Base-by-base conservation (phyloP, 208 protist species). In the Wallacemonas sp. region DNA sequence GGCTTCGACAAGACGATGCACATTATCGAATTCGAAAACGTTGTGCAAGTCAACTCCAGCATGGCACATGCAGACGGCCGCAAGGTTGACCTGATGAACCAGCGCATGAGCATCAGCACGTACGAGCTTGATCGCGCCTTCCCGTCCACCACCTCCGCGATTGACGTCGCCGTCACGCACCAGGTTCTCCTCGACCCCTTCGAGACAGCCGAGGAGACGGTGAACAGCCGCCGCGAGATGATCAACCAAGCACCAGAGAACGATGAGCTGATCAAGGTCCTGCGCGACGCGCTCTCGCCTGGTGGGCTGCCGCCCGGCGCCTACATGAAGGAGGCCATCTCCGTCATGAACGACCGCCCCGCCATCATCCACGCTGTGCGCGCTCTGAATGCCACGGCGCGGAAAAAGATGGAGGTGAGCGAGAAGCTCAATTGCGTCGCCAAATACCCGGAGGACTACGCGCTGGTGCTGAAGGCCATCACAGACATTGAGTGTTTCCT, bases 401-500 rank as follows among this genome's bases (percentile, higher is more conserved):
- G 77, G 38, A 48, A 74, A 26, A 88, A 90, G 63, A 56, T 96
- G 49, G 71, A 75, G 23, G 61, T 78, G 48, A 90, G 82, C 55
- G 83, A 86, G 52, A 81, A 79, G 39, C 64, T 78, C 23, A 68
- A 87, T 23, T 82, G 73, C 27, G 61, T 81, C 61, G 27, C 56
- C 21, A 87, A 86, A 62, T 48, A 73, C 54, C 84, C 86, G 2
- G 83, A 96, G 47, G 80, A 90, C 54, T 96, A 96, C 65, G 91
- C 91, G 16, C 68, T 91, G 33, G 84, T 93, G 23, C 78, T 96
- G 62, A 96, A 96, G 80, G 87, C 87, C 2, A 69, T 92, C 52
- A 87, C 86, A 2, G 91, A 96, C 48, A 92, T 96, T 11, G 86
- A 94, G 72, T 96, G 91, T 69, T 72, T 70, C 33, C 62, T 96